Percentiles rank a stretch among this genome's conserved stretches.
These are phyloP conservation scores for Acidiella bohemica DNA, from an alignment of 495 filamentous ascomycete genomes.

Conservation along the genomic window DNA sequence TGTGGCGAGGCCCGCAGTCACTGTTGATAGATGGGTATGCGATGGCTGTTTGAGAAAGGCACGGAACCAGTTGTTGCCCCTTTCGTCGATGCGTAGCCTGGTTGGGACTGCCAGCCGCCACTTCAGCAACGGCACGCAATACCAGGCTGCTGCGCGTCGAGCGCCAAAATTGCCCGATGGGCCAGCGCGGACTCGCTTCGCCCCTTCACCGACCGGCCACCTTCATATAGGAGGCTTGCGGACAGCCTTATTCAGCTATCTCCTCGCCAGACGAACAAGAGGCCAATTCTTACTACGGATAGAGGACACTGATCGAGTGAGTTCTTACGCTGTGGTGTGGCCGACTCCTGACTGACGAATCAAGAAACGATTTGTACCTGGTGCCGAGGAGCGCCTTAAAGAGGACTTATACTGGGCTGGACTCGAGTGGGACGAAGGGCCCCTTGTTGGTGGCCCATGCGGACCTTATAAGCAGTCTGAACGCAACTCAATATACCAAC, in stretches of 20 bases:
- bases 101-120: too few species aligned
- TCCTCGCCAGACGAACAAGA: conserved; percentile 72
- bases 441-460: conserved; percentile 60
- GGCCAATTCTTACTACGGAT: conserved; percentile 88
- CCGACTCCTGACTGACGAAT: conserved; percentile 24
- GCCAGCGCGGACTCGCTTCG: conserved; percentile 84
- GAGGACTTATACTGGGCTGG: conserved; percentile 80
- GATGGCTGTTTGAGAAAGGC: too few species aligned
- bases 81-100: too few species aligned
- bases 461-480: conserved; percentile 87
- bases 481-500: conserved; percentile 55
- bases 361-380: conserved; percentile 63
- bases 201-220: conserved; percentile 87
- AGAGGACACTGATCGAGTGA: conserved; percentile 90
- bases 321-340: conserved; percentile 10
- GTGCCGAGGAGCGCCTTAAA: conserved; percentile 61
- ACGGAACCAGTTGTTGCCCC: too few species aligned
- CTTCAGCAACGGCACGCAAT: not conserved
- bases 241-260: conserved; percentile 85
- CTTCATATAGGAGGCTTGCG: conserved; percentile 82
- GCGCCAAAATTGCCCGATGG: conserved; percentile 35
- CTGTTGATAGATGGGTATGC: too few species aligned
- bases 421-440: conserved; percentile 92
- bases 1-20: too few species aligned
- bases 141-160: not conserved